Percentiles rank a stretch among this genome's conserved stretches.
Evolutionary conservation across 2,329 filamentous ascomycete genomes (phyloP).

Genomic region (Colletotrichum sp.): DNA sequence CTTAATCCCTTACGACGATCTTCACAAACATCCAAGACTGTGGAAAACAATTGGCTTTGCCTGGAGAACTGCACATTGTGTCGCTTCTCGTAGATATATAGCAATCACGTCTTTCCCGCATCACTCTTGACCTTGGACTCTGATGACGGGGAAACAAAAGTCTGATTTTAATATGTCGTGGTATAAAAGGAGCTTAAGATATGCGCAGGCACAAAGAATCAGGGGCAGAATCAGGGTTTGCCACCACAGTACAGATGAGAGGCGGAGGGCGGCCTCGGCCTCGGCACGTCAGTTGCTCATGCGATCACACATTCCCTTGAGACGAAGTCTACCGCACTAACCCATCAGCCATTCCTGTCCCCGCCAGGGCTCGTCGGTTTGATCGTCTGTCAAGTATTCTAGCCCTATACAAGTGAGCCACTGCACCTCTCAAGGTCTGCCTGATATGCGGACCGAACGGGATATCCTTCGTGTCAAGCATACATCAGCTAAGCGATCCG

Average conservation of each 20-base stretch:
- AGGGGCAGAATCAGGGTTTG: background rate
- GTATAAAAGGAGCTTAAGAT: rapidly evolving
- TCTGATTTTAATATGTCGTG: too few relatives aligned
- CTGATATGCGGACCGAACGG: too few relatives aligned
- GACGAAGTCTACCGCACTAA: too few relatives aligned
- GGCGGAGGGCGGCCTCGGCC: background rate
- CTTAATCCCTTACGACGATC: too few relatives aligned
- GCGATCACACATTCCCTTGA: too few relatives aligned
- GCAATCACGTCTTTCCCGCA: background rate
- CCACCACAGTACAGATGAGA: background rate
- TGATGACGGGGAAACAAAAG: background rate
- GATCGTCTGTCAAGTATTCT: background rate
- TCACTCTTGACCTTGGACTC: background rate
- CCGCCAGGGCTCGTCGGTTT: too few relatives aligned
- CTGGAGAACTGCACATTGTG: rapidly evolving
- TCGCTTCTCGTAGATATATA: rapidly evolving
- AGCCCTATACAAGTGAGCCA: rapidly evolving
- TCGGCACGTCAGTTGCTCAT: background rate
- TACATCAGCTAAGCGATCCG: too few relatives aligned
- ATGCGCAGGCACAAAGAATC: background rate
- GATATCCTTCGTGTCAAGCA: too few relatives aligned
- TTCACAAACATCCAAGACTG: too few relatives aligned
- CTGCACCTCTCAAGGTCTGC: background rate
- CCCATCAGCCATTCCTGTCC: too few relatives aligned
- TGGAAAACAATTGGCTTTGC: too few relatives aligned